Evolutionary conservation across 805 yeast genomes (phyloP).

Genomic region (Yarrowia phangngaensis): DNA sequence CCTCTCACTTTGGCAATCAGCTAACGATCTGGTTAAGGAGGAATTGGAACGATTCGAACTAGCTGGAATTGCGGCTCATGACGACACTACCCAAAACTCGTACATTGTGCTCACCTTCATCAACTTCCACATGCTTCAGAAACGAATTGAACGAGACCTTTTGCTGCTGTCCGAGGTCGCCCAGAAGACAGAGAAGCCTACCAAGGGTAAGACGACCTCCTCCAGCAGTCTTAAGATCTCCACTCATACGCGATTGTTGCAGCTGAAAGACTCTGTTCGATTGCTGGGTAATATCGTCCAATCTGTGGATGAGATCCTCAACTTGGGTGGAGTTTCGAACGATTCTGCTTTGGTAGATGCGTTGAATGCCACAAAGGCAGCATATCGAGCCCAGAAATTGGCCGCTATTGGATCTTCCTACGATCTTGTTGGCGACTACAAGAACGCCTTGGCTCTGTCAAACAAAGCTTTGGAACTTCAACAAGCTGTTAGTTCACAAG

Average conservation of each 20-base stretch:
- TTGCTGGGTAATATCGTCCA: constrained; percentile 50
- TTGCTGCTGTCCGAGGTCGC: constrained; percentile 39
- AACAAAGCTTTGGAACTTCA: constrained; percentile 29
- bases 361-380: constrained; percentile 49
- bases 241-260: constrained; percentile 26
- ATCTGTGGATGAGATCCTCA: constrained; percentile 58
- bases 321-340: constrained; percentile 87
- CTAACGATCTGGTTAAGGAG: constrained; percentile 55
- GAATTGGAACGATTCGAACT: constrained; percentile 49
- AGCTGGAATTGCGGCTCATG: constrained; percentile 38
- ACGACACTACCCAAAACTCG: constrained; percentile 60
- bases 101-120: constrained; percentile 74
- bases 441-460: constrained; percentile 38
- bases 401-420: constrained; percentile 44
- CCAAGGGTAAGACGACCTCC: constrained; percentile 20
- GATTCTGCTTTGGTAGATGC: constrained; percentile 64
- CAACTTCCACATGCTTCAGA: constrained; percentile 60
- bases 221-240: constrained; percentile 28
- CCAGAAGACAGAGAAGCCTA: constrained; percentile 27
- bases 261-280: constrained; percentile 44
- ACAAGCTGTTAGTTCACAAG: neutral
- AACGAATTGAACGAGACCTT: constrained; percentile 70
- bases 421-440: constrained; percentile 36
- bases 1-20: constrained; percentile 64
- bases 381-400: constrained; percentile 47